Base-by-base conservation (phyloP, 129 eudicot genomes). In the Lactuca saligna region DNA sequence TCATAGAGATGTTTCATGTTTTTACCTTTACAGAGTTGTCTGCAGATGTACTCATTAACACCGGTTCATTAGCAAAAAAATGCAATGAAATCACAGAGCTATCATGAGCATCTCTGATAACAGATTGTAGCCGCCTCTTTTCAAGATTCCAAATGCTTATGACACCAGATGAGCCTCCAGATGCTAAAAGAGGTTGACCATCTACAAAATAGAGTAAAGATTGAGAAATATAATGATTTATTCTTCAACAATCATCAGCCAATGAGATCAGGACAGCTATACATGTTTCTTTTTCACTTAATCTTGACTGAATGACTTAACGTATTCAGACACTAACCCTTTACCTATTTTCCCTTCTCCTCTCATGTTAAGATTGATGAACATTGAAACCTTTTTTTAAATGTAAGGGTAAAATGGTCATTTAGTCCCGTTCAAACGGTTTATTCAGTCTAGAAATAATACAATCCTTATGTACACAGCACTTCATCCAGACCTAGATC, bases 141-240 rank as follows among this genome's bases (percentile, higher is more conserved):
- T 94, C 97, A 80, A 90, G 97, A 84, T 94, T 90, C 99, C 97
- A 94, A 75, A 94, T 81, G 71, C 87, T 90, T 80, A 90, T 89
- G 50, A 94, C 96, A 65, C 99, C 99, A 17, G 97, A 87, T 29
- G 97, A 87, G 61, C 99, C 94, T 78, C 99, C 99, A 71, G 99
- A 94, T 63, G 99, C 99, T 82, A 94, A 56, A 66, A 94, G 96
- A 48, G 99, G 97, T 73, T 90, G 93, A 58, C 97, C 96, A 80
- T 94, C 94, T 87, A 74, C 56, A 64, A 69, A 54, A 41, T 63
- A 20, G 15, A 61, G n/a, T 46, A 17, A 31, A 61, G 58, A 55
- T 44, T 17, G 7, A 66, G 48, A 73, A 9, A 37, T 39, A 29
- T 49, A 69, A 29, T 12, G 44, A 55, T 55, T 14, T 17, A 20